Percentiles rank a stretch among this genome's conserved stretches.
phyloP scores from a whole-genome alignment of 495 filamentous ascomycete genomes.

The Annulohypoxylon moriforme region DNA sequence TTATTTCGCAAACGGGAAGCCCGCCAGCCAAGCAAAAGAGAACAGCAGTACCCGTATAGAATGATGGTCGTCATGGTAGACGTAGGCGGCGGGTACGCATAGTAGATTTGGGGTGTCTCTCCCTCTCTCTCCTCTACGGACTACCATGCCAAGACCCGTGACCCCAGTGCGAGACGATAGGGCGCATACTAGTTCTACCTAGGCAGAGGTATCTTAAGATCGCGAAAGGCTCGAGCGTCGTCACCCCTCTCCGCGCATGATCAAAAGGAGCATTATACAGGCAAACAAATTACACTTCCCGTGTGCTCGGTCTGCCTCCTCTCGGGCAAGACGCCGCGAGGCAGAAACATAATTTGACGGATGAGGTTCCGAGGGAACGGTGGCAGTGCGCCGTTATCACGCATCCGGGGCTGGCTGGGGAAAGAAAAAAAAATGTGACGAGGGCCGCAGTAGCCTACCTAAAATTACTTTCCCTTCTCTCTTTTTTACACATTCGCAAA shows the following conservation, averaged over 20 bases:
- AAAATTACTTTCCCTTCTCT: constrained; percentile 9
- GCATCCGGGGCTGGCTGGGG: constrained; percentile 17
- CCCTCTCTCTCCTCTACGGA: too few relatives aligned
- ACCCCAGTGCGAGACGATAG: constrained; percentile 16
- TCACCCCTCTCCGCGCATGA: constrained; percentile 6
- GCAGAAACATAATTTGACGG: constrained; percentile 17
- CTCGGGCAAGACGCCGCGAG: constrained; percentile 16
- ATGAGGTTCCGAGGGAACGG: constrained; percentile 31
- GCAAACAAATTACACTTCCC: constrained; percentile 1
- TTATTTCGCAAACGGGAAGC: constrained; percentile 28
- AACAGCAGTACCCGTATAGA: constrained; percentile 12
- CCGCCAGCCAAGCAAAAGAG: not conserved
- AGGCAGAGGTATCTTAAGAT: constrained; percentile 5
- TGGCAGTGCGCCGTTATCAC: constrained; percentile 43
- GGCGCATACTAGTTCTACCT: not conserved
- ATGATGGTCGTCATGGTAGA: not conserved
- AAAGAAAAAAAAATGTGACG: constrained; percentile 31
- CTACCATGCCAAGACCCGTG: constrained; percentile 23
- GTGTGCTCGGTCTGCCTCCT: constrained; percentile 4
- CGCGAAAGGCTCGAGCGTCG: constrained; percentile 20
- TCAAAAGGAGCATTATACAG: not conserved
- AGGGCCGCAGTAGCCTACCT: constrained; percentile 40
- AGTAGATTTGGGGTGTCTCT: constrained; percentile 9
- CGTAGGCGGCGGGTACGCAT: not conserved
- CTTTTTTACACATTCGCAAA: not conserved